Base-by-base conservation (phyloP, 2,329 filamentous ascomycete genomes). In the Colletotrichum sp. region DNA sequence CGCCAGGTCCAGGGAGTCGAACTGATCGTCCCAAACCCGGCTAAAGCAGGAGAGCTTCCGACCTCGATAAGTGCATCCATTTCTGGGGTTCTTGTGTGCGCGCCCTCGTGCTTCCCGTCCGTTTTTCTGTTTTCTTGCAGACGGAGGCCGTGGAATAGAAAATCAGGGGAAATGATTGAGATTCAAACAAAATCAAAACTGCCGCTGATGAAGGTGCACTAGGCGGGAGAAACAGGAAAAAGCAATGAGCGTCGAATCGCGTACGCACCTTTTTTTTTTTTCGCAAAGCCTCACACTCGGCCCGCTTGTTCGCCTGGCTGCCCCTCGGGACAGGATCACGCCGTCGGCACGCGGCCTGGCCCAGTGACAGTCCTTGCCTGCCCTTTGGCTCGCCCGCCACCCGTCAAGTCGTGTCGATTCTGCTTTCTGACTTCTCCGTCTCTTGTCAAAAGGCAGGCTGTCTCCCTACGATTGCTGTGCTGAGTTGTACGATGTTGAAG, bases 261-360 rank as follows among this genome's bases (percentile, higher is more conserved):
- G 18, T 68, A 72, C 70, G 59, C 32, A 75, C 73, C 69, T 73
- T 44, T 52, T 24, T 36, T 44, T 44, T 30, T 16, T 60, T 60
- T 32, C n/a, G 69, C 70, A 48, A 75, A 73, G 63, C 70, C 64
- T 73, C 59, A 75, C 52, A 44, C 72, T 72, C 72, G 72, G 72
- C 72, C 72, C 70, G 70, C 64, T 68, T 65, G 69, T 36, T 73
- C 65, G 64, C 32, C 73, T 72, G 70, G 36, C 44, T 32, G 64
- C 64, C 70, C 55, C 48, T 75, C 73, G 73, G 73, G 28, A 68
- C 63, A 63, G 63, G 63, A 64, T 73, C 57, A 68, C 64, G 48
- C 64, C 44, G 70, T 67, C 73, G 70, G 64, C 36, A 68, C 57
- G 64, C 60, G 57, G 69, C 71, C 36, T 68, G 63, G 71, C 48